Evolutionary conservation across 2,329 filamentous ascomycete species (phyloP), one percentile per base, ranked within the genome.

Genomic region (Botrytis cinerea): DNA sequence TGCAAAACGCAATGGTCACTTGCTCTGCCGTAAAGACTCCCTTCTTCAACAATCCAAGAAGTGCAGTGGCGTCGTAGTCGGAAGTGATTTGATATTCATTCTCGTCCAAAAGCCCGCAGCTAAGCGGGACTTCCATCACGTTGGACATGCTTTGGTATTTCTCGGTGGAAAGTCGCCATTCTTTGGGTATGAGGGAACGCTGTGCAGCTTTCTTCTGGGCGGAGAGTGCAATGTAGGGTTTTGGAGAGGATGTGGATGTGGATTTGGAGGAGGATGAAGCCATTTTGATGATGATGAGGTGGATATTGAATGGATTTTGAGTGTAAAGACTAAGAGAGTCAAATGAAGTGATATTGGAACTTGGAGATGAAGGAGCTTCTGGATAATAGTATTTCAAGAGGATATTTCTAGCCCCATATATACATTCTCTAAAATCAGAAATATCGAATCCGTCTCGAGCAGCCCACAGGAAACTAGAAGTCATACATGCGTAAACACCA

Each of bases 1-100:
- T 86, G 73, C 84, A 85, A 76, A 86, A 86, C 14, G 84, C 85
- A 2, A 80, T 79, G 0, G 82, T 80, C 0, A 85, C 82, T n/a
- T 84, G 81, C 38, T 79, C 75, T 10, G 74, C 79, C 1, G 75
- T 78, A 57, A 73, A 76, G 16, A 72, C 72, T 16, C 76, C 71
- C 9, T 22, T 40, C n/a, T 75, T 76, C 2, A 79, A 35, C 45
- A 74, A 70, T 28, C 74, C 73, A 25, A 77, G 48, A 69, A 79
- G 74, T 25, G 72, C 74, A 7, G 75, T 78, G 20, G 77, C 77
- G 18, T 78, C 77, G 28, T 76, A 75, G 20, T 78, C 32, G 38
- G 45, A 51, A 69, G 82, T 82, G 1, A 81, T 81, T 69, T 5
- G 8, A 3, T 25, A 6, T 32, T 70, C 68, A 1, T 4, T 35